These are phyloP conservation scores for Alternaria panax DNA, from an alignment of 2,329 filamentous ascomycete species.

Conservation along the genomic window DNA sequence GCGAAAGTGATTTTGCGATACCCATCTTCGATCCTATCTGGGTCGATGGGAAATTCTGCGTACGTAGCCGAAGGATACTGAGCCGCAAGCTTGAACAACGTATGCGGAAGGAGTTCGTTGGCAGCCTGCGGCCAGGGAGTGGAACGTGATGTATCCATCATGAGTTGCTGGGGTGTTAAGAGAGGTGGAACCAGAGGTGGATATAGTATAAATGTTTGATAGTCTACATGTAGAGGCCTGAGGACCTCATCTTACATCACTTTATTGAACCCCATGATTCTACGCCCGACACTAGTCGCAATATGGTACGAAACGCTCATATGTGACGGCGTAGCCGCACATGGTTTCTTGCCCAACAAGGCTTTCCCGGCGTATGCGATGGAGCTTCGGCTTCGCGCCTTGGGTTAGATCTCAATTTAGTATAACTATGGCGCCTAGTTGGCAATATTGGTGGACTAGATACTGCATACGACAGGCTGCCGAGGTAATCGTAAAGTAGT, in stretches of 20 bases:
- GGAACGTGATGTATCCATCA: conserved; percentile 4
- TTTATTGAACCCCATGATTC: background rate
- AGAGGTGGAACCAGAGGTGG: background rate
- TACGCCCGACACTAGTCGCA: background rate
- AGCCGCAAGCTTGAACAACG: conserved; percentile 14
- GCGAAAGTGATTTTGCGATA: conserved; percentile 40
- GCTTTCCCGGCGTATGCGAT: background rate
- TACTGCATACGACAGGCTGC: background rate
- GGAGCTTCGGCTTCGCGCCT: background rate
- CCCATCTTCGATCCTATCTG: conserved; percentile 20
- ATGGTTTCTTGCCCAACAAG: background rate
- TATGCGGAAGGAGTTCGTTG: conserved; percentile 16
- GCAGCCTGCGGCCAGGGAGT: conserved; percentile 7
- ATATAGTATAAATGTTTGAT: background rate
- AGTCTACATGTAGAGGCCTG: background rate
- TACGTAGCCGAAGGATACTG: conserved; percentile 4
- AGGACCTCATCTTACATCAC: background rate
- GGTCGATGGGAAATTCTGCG: conserved; percentile 13
- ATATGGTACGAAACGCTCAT: background rate
- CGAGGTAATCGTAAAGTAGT: background rate
- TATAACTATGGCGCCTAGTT: background rate
- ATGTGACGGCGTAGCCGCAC: background rate
- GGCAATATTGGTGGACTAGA: background rate
- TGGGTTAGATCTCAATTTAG: background rate
- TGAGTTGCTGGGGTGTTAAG: background rate